Conservation (phyloP, 2,329 filamentous ascomycete species). For the Chaetothyriales sp. region DNA sequence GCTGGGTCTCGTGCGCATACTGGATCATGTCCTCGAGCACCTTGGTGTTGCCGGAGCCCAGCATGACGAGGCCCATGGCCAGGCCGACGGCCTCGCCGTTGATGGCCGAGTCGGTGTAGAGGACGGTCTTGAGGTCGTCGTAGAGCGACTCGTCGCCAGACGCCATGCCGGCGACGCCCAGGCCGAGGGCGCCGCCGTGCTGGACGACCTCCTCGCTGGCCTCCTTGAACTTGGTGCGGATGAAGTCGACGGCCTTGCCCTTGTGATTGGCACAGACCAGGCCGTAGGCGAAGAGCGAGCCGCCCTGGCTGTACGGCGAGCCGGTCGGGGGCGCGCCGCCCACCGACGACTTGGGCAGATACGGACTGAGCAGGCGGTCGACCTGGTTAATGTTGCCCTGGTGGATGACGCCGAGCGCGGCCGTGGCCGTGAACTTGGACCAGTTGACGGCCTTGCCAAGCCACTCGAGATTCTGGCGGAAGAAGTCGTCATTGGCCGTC, state of each 20-base stretch:
- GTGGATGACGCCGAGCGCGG: constrained; percentile 90
- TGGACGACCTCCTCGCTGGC: constrained; percentile 68
- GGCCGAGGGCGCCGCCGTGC: constrained; percentile 84
- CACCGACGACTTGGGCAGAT: constrained; percentile 59
- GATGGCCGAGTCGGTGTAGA: constrained; percentile 87
- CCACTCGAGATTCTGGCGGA: constrained; percentile 96
- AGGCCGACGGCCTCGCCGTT: constrained; percentile 95
- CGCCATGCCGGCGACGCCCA: constrained; percentile 95
- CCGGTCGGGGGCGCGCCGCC: constrained; percentile 57
- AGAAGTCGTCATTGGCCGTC: constrained; percentile 96
- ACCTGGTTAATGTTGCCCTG: constrained; percentile 88
- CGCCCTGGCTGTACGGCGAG: constrained; percentile 90
- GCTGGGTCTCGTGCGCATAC: constrained; percentile 93
- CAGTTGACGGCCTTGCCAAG: constrained; percentile 96
- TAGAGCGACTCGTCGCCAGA: constrained; percentile 84
- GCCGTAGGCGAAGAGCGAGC: constrained; percentile 87
- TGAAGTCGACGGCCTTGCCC: constrained; percentile 54
- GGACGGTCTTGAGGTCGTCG: constrained; percentile 73
- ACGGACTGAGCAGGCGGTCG: constrained; percentile 83
- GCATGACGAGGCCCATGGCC: constrained; percentile 94
- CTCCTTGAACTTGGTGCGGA: constrained; percentile 34
- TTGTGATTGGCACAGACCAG: constrained; percentile 97
- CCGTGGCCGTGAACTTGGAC: constrained; percentile 98
- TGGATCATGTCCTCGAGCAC: constrained; percentile 93
- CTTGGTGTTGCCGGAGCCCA: constrained; percentile 90